These are phyloP conservation scores for Fusarium palustre DNA, from an alignment of 2,329 filamentous ascomycete genomes.

Conservation along the genomic window DNA sequence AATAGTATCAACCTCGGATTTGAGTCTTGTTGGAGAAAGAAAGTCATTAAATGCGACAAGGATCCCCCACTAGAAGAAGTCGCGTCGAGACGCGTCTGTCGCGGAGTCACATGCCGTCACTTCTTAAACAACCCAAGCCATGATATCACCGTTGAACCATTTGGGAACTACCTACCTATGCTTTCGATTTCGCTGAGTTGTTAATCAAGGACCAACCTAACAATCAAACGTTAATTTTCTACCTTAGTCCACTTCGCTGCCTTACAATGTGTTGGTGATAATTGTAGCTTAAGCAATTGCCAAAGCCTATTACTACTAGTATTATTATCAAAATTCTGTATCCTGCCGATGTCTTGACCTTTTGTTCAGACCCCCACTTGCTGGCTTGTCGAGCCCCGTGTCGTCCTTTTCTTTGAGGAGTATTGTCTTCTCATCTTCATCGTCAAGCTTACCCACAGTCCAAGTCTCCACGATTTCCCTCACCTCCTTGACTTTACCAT, in stretches of 20 bases:
- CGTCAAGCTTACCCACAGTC: conserved; percentile 65
- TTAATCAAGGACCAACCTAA: not conserved
- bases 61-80: conserved; percentile 31
- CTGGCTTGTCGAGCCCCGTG: conserved; percentile 40
- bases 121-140: not conserved
- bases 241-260: not conserved
- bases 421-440: conserved; percentile 44
- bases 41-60: conserved; percentile 5
- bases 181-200: not conserved
- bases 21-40: not conserved
- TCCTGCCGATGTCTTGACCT: conserved; percentile 13
- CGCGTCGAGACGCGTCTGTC: conserved; percentile 34
- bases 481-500: conserved; percentile 70
- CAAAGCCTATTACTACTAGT: not conserved
- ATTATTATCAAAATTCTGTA: not conserved
- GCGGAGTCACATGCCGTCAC: conserved; percentile 35
- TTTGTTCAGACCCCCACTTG: conserved; percentile 41
- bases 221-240: not conserved
- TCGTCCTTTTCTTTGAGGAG: conserved; percentile 43
- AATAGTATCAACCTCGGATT: not conserved
- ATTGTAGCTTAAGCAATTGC: not conserved
- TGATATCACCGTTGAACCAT: conserved; percentile 27
- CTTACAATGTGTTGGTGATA: not conserved
- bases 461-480: conserved; percentile 79
- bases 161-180: not conserved